phyloP scores from a whole-genome alignment of 257 asterid genomes.

The Penstemon davidsonii region DNA sequence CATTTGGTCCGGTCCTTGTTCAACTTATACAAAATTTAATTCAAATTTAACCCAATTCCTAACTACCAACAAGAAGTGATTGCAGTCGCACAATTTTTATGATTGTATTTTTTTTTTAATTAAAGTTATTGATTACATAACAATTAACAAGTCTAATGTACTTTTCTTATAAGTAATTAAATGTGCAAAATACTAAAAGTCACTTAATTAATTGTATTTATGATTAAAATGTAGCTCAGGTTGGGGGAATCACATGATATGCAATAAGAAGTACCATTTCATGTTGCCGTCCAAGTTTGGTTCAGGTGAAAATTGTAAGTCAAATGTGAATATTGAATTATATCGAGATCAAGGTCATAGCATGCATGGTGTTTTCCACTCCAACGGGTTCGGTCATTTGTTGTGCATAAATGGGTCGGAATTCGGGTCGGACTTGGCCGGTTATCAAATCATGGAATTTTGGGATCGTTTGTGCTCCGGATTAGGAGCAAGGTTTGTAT shows the following conservation, averaged over 20 bases:
- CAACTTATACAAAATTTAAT: too few relatives aligned
- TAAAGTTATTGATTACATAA: background rate
- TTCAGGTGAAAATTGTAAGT: conserved; percentile 42
- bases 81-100: too few relatives aligned
- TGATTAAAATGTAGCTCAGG: conserved; percentile 58
- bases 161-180: too few relatives aligned
- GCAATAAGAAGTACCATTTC: conserved; percentile 94
- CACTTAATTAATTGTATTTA: background rate
- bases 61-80: too few relatives aligned
- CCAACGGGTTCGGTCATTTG: conserved; percentile 95
- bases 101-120: background rate
- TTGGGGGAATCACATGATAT: conserved; percentile 89
- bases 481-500: conserved; percentile 73
- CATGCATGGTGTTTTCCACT: conserved; percentile 90
- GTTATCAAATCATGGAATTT: conserved; percentile 85
- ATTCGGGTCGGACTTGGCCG: conserved; percentile 60
- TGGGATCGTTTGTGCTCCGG: conserved; percentile 93
- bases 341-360: conserved; percentile 48
- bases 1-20: too few relatives aligned
- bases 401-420: conserved; percentile 77
- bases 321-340: conserved; percentile 54
- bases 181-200: too few relatives aligned
- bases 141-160: too few relatives aligned
- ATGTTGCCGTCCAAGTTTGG: conserved; percentile 60
- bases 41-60: too few relatives aligned